These are phyloP conservation scores for Leccinum broughii DNA, from an alignment of 768 basidiomycete genomes.

Conservation along the genomic window DNA sequence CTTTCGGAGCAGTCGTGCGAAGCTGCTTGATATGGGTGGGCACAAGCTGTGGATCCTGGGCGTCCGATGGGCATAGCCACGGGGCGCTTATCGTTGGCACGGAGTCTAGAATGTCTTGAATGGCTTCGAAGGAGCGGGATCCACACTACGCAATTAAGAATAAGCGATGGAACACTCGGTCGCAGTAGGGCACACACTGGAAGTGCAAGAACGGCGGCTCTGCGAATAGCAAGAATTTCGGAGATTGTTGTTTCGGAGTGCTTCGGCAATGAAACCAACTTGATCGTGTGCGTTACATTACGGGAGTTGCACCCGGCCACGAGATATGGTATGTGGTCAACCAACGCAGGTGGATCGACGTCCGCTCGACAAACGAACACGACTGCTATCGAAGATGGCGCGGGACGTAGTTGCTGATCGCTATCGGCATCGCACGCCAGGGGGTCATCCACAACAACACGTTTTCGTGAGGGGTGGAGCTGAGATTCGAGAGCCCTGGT, in stretches of 20 bases:
- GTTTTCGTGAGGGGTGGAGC: constrained; percentile 34
- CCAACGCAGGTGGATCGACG: constrained; percentile 67
- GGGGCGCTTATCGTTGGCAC: constrained; percentile 61
- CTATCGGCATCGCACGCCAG: neutral
- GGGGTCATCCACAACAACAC: constrained; percentile 3
- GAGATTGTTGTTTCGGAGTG: constrained; percentile 66
- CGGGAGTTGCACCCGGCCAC: constrained; percentile 73
- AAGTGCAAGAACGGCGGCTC: constrained; percentile 65
- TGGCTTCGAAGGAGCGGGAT: constrained; percentile 38
- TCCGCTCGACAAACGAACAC: constrained; percentile 77
- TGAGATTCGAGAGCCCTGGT: constrained; percentile 71
- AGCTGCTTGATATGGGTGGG: constrained; percentile 84
- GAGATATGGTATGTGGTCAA: constrained; percentile 75
- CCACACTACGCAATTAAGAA: constrained; percentile 33
- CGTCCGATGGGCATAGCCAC: constrained; percentile 50
- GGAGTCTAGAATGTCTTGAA: constrained; percentile 44
- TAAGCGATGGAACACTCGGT: constrained; percentile 5
- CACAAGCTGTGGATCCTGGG: constrained; percentile 38
- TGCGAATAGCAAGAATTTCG: constrained; percentile 59
- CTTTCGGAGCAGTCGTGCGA: constrained; percentile 73
- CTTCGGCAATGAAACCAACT: constrained; percentile 63
- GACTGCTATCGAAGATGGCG: constrained; percentile 27
- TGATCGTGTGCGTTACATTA: constrained; percentile 39
- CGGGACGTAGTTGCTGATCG: neutral
- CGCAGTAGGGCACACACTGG: constrained; percentile 50